Base-by-base conservation (phyloP, 371 early-diverging fungal genomes). In the Mortierella sp. region DNA sequence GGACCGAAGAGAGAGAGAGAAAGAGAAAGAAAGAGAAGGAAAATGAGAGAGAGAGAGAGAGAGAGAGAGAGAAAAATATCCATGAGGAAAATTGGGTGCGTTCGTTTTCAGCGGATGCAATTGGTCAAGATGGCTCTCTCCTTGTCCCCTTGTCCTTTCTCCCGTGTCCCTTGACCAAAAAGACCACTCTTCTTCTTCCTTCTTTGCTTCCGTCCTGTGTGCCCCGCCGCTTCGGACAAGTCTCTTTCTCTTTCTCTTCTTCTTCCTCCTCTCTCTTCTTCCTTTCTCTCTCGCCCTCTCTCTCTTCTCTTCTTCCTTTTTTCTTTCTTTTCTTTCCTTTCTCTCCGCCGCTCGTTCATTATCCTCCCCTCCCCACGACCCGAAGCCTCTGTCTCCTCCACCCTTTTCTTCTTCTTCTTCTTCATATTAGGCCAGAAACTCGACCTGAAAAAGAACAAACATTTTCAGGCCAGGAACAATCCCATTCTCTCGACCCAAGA, bases 221-320 rank as follows among this genome's bases (percentile, higher is more conserved):
- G 37, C 37, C 37, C 37, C 37, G 37, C 37, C 9, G 37, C 37
- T 9, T 23, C 60, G 1, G 37, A 23, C 60, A 37, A 37, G 45
- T 28, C 61, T 50, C 19, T 46, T 4, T 16, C 61, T 46, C 19
- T 46, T 4, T 16, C 61, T 46, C 60, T 16, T 23, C 50, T 14
- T 14, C 50, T 14, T 50, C 50, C 50, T 21, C 50, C 23, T 47
- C 12, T 19, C 37, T 21, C 9, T 18, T 45, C 43, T 43, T 21
- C 25, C 30, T 43, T 44, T 66, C 62, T 37, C n/a, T 48, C 26
- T 21, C 25, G 23, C n/a, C 21, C 28, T 51, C 44, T 56, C 43
- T 28, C 11, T 28, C 44, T 6, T 19, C 47, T 30, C 29, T 14
- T 57, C 45, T 15, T 25, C 19, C 44, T 23, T 21, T 43, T 37